Conservation (phyloP, 73 alveolate species). For the Symbiodinium natans region DNA sequence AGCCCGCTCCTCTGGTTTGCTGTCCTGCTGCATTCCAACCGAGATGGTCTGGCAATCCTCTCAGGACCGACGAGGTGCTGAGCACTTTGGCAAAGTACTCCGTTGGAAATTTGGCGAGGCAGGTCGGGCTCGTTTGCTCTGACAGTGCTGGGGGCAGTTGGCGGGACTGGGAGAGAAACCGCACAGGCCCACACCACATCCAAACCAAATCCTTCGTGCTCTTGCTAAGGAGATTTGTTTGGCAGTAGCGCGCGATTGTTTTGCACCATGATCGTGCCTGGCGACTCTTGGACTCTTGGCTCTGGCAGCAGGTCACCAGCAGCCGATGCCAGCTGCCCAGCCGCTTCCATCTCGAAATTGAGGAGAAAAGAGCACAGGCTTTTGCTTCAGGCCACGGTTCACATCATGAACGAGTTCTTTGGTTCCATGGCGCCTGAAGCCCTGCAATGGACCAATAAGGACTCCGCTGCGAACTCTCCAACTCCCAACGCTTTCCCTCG, state of each 20-base stretch:
- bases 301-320: background rate
- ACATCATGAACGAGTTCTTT: slow-evolving; percentile 75
- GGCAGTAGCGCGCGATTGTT: too few relatives aligned
- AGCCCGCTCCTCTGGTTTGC: background rate
- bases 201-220: too few relatives aligned
- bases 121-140: background rate
- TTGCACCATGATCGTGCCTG: too few relatives aligned
- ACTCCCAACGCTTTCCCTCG: too few relatives aligned
- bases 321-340: background rate
- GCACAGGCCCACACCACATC: too few relatives aligned
- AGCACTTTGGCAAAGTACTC: slow-evolving; percentile 65
- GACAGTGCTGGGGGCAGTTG: too few relatives aligned
- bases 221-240: too few relatives aligned
- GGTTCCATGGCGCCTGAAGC: slow-evolving; percentile 65
- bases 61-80: slow-evolving; percentile 47
- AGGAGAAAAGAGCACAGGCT: too few relatives aligned
- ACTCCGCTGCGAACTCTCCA: too few relatives aligned
- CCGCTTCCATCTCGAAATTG: too few relatives aligned
- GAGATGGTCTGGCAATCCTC: background rate
- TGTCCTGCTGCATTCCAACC: background rate
- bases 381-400: slow-evolving; percentile 89
- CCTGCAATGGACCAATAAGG: background rate
- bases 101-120: slow-evolving; percentile 63
- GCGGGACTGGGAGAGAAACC: background rate
- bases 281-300: background rate